Evolutionary conservation across 371 early-diverging fungal species (phyloP), one percentile per base, ranked within the genome.

Genomic region (Apophysomyces ossiformis): DNA sequence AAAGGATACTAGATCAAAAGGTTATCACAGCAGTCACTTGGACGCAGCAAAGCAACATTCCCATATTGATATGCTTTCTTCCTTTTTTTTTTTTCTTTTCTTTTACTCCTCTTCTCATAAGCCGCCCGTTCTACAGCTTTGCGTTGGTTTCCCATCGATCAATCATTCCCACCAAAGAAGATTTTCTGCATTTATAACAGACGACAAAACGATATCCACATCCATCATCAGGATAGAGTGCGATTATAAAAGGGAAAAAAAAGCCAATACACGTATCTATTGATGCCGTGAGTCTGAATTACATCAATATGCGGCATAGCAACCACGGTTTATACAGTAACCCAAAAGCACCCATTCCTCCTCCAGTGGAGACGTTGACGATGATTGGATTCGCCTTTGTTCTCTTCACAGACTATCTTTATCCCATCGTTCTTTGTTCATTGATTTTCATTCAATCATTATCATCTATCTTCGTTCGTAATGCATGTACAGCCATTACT

Each of bases 221-320:
- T 26, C 32, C 32, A 26, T 26, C 3, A 26, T 26, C 32, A 26
- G 32, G 32, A 26, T 26, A 26, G 32, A 16, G 54, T 9, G 21
- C 8, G 21, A 21, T 50, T 21, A 32, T 16, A 21, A 21, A 16
- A 26, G 21, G 5, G 2, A 50, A n/a, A 50, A 21, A 21, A 18
- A 50, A 9, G 21, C 3, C 32, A 26, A 26, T 26, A 26, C 32
- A 45, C 13, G 16, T 13, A 45, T 45, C 4, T 5, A 45, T 50
- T 50, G 54, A 50, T 50, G 54, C 21, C 54, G 54, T 50, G 54
- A 21, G n/a, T 50, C 35, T 21, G 54, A 50, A 5, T 50, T 50
- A 26, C 16, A 26, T 26, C 32, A 50, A 50, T 11, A 50, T 50
- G 54, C n/a, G 16, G 21, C 21, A 50, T 11, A 50, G 21, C 21